Base-by-base conservation (phyloP, 1,284 basidiomycete species). In the Ustilago sp. region DNA sequence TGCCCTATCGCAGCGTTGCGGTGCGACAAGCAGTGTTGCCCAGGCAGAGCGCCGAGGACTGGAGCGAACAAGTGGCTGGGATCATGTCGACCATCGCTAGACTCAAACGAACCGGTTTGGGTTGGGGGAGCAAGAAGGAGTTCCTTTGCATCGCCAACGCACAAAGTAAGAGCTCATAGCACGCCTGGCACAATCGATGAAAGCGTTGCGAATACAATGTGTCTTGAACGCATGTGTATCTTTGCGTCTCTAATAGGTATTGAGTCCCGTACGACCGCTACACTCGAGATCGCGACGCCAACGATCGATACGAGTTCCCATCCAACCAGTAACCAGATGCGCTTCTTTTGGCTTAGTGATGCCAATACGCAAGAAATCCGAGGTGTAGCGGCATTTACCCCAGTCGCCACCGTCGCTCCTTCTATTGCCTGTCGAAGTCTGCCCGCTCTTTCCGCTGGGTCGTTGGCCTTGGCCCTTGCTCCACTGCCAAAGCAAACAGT, bases 401-500 rank as follows among this genome's bases (percentile, higher is more conserved):
- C 58, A 39, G 9, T 47, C 45, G 28, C 32, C 34, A 31, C 17
- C 31, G 2, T 13, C 50, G 9, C 39, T 35, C 8, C 31, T 52
- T 11, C 58, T 36, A 2, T 23, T 34, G 3, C 54, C 54, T 34
- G 2, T 19, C 48, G 58, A 52, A 32, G 23, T n/a, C 31, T 36
- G 41, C 45, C 51, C 43, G 32, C 32, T 32, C 52, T 38, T 39
- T 5, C 13, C 53, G 15, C 38, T 23, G 19, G 36, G 23, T 41
- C 53, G 13, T 13, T 34, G 39, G 13, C 23, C 17, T 17, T 45
- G 36, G 19, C 45, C 23, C 13, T 55, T 31, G 2, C 54, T 39
- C 63, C 67, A 77, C 15, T 65, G 13, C 75, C 75, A 77, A 60
- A 73, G 59, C 6, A 73, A n/a, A 19, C 75, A 77, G 0, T 31